phyloP scores from a whole-genome alignment of 345 rosid genomes.

The Euphorbia tirucalli region DNA sequence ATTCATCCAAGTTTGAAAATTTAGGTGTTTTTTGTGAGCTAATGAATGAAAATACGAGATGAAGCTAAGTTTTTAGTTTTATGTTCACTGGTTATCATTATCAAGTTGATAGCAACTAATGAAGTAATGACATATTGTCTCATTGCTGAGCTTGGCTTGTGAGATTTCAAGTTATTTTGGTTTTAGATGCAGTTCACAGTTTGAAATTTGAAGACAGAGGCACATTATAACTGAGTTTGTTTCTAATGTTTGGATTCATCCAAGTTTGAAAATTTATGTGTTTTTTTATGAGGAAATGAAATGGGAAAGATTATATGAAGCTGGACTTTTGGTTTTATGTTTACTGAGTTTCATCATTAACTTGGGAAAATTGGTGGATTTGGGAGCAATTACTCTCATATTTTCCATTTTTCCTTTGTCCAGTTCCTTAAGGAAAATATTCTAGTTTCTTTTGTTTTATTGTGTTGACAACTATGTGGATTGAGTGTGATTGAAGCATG shows the following conservation, averaged over 20 bases:
- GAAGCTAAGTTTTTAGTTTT: too few relatives aligned
- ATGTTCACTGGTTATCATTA: too few relatives aligned
- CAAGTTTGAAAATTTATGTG: background rate
- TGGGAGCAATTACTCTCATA: background rate
- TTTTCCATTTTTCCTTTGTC: background rate
- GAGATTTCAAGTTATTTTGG: background rate
- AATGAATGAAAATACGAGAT: too few relatives aligned
- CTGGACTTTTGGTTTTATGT: too few relatives aligned
- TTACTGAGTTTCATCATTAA: too few relatives aligned
- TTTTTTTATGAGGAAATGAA: background rate
- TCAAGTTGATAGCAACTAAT: background rate
- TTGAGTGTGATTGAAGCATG: too few relatives aligned
- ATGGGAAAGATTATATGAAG: too few relatives aligned
- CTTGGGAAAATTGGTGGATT: too few relatives aligned
- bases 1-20: too few relatives aligned
- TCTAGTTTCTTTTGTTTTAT: too few relatives aligned
- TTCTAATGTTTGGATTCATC: background rate
- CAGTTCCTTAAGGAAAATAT: background rate
- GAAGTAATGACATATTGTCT: background rate
- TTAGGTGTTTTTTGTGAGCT: too few relatives aligned
- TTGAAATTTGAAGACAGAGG: background rate
- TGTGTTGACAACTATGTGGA: too few relatives aligned
- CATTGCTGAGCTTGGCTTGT: background rate
- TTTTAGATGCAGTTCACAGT: background rate
- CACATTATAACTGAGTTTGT: background rate